These are phyloP conservation scores for Agrocybe praecox DNA, from an alignment of 768 basidiomycete genomes.

Conservation along the genomic window DNA sequence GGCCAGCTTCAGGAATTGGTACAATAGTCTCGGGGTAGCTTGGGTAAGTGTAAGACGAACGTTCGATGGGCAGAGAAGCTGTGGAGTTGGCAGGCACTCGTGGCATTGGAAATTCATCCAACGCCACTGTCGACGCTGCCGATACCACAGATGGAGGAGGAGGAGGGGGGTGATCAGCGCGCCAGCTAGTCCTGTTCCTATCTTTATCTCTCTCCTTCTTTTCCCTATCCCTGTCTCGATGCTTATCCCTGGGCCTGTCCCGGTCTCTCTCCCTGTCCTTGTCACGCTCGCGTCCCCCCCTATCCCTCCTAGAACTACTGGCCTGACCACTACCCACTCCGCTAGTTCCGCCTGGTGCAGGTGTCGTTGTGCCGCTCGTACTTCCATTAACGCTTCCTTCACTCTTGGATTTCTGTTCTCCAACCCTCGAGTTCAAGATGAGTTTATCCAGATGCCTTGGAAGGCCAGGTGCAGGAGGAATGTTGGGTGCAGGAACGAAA, in stretches of 20 bases:
- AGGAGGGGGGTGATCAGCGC: conserved; percentile 24
- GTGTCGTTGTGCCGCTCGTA: conserved; percentile 12
- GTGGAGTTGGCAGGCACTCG: not conserved
- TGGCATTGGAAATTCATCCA: conserved; percentile 5
- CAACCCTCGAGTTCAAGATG: conserved; percentile 71
- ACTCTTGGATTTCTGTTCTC: conserved; percentile 22
- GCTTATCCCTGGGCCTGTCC: conserved; percentile 27
- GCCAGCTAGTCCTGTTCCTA: conserved; percentile 19
- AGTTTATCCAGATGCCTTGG: conserved; percentile 94
- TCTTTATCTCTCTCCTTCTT: conserved; percentile 16
- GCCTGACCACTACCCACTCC: conserved; percentile 28
- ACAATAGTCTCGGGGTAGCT: not conserved
- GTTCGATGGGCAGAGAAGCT: not conserved
- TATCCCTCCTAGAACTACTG: conserved; percentile 19
- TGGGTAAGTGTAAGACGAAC: not conserved
- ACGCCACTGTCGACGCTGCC: conserved; percentile 28
- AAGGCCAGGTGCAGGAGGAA: conserved; percentile 85
- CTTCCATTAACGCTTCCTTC: conserved; percentile 22
- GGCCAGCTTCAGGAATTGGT: not conserved
- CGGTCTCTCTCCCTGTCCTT: conserved; percentile 23
- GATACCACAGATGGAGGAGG: conserved; percentile 33
- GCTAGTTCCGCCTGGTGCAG: conserved; percentile 14
- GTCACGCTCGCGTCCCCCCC: conserved; percentile 24
- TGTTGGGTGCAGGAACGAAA: conserved; percentile 68
- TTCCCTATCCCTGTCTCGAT: conserved; percentile 32